phyloP scores from a whole-genome alignment of 2,329 filamentous ascomycete species.

The Aspergillus japonicus region DNA sequence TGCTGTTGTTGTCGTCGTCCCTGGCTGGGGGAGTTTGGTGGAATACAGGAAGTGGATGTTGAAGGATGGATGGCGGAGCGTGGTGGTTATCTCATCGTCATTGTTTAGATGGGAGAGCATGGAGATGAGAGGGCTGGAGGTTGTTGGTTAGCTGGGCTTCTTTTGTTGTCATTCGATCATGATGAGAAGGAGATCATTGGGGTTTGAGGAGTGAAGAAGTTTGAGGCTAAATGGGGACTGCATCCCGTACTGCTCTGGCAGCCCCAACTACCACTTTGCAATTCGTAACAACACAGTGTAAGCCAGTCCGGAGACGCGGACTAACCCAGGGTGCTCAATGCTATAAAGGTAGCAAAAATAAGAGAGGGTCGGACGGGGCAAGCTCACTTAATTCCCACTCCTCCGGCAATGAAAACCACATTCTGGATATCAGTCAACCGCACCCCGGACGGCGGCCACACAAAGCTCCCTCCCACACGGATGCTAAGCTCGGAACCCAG shows the following conservation, averaged over 20 bases:
- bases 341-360: neutral
- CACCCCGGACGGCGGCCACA: slow-evolving; percentile 63
- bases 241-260: no score
- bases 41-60: slow-evolving; percentile 65
- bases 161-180: no score
- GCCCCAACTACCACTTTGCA: no score
- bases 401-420: slow-evolving; percentile 74
- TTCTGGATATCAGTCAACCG: slow-evolving; percentile 51
- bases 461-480: slow-evolving; percentile 76
- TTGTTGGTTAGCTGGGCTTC: neutral
- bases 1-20: slow-evolving; percentile 10
- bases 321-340: no score
- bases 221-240: no score
- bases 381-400: slow-evolving; percentile 74
- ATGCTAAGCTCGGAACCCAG: slow-evolving; percentile 61
- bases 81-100: slow-evolving; percentile 41
- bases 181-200: neutral
- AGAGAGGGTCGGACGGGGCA: neutral
- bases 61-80: slow-evolving; percentile 26
- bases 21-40: slow-evolving; percentile 41
- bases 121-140: slow-evolving; percentile 63
- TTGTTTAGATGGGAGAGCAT: slow-evolving; percentile 62
- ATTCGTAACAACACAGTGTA: no score
- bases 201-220: no score
- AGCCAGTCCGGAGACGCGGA: no score